Base-by-base conservation (phyloP, 1,284 basidiomycete genomes). In the Cystobasidiaceae sp. region DNA sequence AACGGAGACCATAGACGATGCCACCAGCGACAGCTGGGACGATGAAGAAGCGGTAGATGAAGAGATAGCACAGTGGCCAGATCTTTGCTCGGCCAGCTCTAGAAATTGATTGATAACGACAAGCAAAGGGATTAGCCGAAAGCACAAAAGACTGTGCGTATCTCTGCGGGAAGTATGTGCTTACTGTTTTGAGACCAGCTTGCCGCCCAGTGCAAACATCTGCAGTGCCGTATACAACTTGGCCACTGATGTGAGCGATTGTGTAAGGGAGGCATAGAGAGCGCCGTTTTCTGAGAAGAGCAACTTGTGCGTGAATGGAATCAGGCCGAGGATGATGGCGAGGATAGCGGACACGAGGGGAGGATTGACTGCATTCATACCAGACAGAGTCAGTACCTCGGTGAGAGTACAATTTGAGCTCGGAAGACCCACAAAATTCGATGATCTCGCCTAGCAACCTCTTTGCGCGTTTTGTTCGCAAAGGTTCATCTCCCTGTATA, bases 181-280 rank as follows among this genome's bases (percentile, higher is more conserved):
- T 23, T 23, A 62, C 48, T 49, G 27, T 23, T 64, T 64, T 19
- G 52, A 56, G 5, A 64, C 61, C 17, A 66, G 39, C 28, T 66
- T 66, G 19, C 55, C 64, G n/a, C 64, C 64, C 21, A 66, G 49
- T 23, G 66, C 74, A 21, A 74, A 75, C 72, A 75, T 75, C 64
- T 77, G 76, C 7, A 77, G 66, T 0, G 70, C 74, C 1, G 76
- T 73, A 60, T 76, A 78, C 5, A 78, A 70, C 25, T 69, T 59
- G 19, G 76, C 76, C 1, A 78, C 58, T 28, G 74, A 75, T 21
- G 69, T 67, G 44, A 76, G 66, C 56, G 39, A 70, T 59, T 60
- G 71, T 28, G 65, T 74, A 43, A 54, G 68, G 59, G 56, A 34
- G 17, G 49, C 50, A 48, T 61, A 66, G 11, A 74, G 59, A 37